These are phyloP conservation scores for Dioszegia aurantiaca DNA, from an alignment of 768 basidiomycete species.

Conservation along the genomic window DNA sequence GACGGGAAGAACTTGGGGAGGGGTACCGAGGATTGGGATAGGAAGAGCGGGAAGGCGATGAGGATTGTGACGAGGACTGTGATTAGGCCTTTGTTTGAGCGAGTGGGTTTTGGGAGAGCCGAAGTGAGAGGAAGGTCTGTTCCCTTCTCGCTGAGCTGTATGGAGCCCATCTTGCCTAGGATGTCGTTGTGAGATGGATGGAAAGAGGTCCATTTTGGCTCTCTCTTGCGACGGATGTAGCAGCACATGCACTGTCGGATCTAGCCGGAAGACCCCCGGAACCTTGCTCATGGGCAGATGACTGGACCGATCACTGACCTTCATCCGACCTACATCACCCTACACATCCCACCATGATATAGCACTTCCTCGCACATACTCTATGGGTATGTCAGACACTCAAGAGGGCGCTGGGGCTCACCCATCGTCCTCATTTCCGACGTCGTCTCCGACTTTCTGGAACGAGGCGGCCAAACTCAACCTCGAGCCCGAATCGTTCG, in stretches of 20 bases:
- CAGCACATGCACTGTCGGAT: not conserved
- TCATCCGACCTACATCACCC: not conserved
- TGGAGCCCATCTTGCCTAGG: not conserved
- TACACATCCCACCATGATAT: conserved; percentile 11
- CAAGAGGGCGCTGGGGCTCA: not conserved
- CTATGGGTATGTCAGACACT: not conserved
- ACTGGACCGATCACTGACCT: not conserved
- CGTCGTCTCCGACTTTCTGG: conserved; percentile 44
- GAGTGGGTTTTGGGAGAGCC: not conserved
- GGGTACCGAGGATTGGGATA: not conserved
- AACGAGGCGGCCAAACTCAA: conserved; percentile 27
- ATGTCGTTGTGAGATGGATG: not conserved
- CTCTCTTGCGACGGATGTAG: no score
- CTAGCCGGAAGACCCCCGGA: conserved; percentile 2
- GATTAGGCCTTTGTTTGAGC: not conserved
- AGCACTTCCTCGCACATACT: not conserved
- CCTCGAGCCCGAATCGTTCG: not conserved
- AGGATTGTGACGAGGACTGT: not conserved
- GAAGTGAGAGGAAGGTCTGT: not conserved
- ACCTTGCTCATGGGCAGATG: not conserved
- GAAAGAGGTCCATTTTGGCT: no score
- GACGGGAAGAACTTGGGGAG: not conserved
- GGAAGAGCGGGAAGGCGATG: not conserved
- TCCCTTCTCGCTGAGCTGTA: not conserved
- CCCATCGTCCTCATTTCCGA: conserved; percentile 30